Evolutionary conservation across 805 yeast species (phyloP).

Genomic region (Nakazawaea ishiwadae): DNA sequence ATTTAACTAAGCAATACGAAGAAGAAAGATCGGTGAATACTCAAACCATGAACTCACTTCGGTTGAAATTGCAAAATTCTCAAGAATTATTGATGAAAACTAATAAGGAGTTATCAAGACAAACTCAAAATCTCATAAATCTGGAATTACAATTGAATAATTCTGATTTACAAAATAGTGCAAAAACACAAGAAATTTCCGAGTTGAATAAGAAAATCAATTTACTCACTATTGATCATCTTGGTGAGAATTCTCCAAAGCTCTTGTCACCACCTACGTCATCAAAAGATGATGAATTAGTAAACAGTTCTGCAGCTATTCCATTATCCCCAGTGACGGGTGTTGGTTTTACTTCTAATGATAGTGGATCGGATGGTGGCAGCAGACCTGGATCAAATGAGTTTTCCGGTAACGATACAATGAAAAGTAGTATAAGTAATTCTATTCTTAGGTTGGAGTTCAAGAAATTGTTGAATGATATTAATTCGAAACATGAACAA

Average conservation of each 20-base stretch:
- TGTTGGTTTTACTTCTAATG: constrained; percentile 13
- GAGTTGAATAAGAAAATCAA: constrained; percentile 42
- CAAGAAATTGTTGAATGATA: constrained; percentile 56
- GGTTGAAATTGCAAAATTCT: constrained; percentile 43
- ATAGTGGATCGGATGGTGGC: background rate
- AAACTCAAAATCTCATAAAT: constrained; percentile 29
- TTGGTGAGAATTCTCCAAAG: constrained; percentile 26
- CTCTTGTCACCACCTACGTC: constrained; percentile 17
- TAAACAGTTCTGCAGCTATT: too few species aligned
- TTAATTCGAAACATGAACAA: constrained; percentile 56
- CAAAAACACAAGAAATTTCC: constrained; percentile 35
- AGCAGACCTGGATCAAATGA: constrained; percentile 3
- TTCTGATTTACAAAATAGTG: constrained; percentile 22
- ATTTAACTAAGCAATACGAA: constrained; percentile 62
- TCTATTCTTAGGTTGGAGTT: constrained; percentile 65
- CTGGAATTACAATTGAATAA: constrained; percentile 32
- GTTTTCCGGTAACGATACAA: background rate
- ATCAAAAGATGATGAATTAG: background rate
- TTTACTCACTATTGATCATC: constrained; percentile 36
- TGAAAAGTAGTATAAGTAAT: constrained; percentile 25
- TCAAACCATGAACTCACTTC: constrained; percentile 47
- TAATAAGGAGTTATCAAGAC: constrained; percentile 30
- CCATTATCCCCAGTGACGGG: constrained; percentile 20
- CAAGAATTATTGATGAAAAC: constrained; percentile 46
- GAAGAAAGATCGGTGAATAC: constrained; percentile 55